phyloP scores from a whole-genome alignment of 1,284 basidiomycete species.

The Blastosporella zonata region DNA sequence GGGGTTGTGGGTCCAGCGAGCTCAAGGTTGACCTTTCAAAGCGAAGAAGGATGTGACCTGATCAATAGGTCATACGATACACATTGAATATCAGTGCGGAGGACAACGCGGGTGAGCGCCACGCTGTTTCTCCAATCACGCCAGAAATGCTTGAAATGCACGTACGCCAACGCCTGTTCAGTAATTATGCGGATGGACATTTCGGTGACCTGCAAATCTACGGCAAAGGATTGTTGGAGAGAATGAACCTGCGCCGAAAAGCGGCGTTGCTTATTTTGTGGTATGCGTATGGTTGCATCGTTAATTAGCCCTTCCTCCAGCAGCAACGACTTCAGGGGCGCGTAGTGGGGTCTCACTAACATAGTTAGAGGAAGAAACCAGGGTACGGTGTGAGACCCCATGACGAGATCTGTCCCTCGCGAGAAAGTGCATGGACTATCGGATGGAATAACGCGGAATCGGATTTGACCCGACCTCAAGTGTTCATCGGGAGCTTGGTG shows the following conservation, averaged over 20 bases:
- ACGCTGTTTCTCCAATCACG: no score
- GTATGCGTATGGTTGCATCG: not conserved
- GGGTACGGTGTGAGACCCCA: not conserved
- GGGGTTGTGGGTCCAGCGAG: not conserved
- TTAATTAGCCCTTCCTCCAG: not conserved
- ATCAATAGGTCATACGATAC: no score
- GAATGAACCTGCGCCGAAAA: not conserved
- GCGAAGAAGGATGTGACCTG: no score
- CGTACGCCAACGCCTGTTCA: not conserved
- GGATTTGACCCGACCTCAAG: constrained; percentile 6
- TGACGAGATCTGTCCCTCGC: constrained; percentile 1
- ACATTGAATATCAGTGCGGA: no score
- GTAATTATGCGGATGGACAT: not conserved
- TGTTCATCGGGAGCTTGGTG: constrained; percentile 1
- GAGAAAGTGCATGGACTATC: not conserved
- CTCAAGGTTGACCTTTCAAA: no score
- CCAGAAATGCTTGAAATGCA: not conserved
- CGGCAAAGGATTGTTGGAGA: not conserved
- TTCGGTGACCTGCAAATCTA: not conserved
- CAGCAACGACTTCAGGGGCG: not conserved
- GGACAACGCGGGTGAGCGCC: no score
- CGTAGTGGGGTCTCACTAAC: not conserved
- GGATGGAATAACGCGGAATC: constrained; percentile 9
- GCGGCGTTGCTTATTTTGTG: not conserved
- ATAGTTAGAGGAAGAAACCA: constrained; percentile 2